Evolutionary conservation across 2,329 filamentous ascomycete species (phyloP).

Genomic region (Cladobotryum mycophilum): DNA sequence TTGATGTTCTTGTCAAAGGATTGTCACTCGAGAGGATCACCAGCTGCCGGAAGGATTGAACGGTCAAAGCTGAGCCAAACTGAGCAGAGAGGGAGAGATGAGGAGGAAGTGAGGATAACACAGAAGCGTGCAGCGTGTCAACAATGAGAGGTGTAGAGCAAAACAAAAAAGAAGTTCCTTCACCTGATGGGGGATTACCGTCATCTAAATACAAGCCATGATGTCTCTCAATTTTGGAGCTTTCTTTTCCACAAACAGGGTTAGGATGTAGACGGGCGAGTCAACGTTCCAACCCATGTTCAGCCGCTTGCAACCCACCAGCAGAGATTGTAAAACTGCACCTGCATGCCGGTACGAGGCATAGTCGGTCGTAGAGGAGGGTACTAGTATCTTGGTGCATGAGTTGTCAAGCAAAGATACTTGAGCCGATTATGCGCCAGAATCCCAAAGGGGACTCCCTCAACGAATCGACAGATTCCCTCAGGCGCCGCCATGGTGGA

Average conservation of each 20-base stretch:
- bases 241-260: neutral
- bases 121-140: neutral
- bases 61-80: slow-evolving; percentile 14
- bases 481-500: neutral
- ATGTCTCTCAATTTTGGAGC: neutral
- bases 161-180: neutral
- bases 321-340: neutral
- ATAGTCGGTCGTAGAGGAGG: no score
- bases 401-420: no score
- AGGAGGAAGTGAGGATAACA: slow-evolving; percentile 6
- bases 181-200: slow-evolving; percentile 1
- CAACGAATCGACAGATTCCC: neutral
- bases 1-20: slow-evolving; percentile 5
- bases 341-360: no score
- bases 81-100: neutral
- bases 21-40: slow-evolving; percentile 14
- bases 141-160: neutral
- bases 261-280: neutral
- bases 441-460: neutral
- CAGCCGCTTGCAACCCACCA: neutral
- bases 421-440: no score
- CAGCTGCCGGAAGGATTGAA: slow-evolving; percentile 30
- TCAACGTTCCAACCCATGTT: neutral
- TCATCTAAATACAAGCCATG: slow-evolving; percentile 10
- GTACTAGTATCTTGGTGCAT: no score